These are phyloP conservation scores for Epicoccum nigrum DNA, from an alignment of 2,329 filamentous ascomycete genomes.

Conservation along the genomic window DNA sequence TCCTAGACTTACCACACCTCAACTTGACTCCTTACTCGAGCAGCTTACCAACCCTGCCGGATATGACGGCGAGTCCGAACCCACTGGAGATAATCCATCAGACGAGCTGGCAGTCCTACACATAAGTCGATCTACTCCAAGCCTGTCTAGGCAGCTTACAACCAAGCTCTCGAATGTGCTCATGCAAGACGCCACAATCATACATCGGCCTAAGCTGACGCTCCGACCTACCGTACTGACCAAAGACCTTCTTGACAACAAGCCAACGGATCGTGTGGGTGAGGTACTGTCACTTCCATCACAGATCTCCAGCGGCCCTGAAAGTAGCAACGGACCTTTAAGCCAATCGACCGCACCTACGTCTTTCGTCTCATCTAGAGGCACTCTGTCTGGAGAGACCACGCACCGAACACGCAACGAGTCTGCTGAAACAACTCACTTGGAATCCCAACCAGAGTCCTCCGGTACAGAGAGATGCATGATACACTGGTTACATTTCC, in stretches of 20 bases:
- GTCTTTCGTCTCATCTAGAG: slow-evolving; percentile 42
- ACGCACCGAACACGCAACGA: slow-evolving; percentile 28
- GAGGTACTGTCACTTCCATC: slow-evolving; percentile 34
- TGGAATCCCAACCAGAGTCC: slow-evolving; percentile 25
- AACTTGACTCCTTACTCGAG: slow-evolving; percentile 25
- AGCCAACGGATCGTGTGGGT: slow-evolving; percentile 1
- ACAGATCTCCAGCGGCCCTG: slow-evolving; percentile 32
- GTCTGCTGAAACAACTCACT: slow-evolving; percentile 17
- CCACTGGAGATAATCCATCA: slow-evolving; percentile 20
- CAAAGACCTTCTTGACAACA: slow-evolving; percentile 6
- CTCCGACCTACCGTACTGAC: slow-evolving; percentile 36
- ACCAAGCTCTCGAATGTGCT: slow-evolving; percentile 35
- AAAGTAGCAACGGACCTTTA: slow-evolving; percentile 35
- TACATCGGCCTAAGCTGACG: slow-evolving; percentile 39
- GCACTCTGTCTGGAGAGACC: slow-evolving; percentile 38
- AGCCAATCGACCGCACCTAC: slow-evolving; percentile 46
- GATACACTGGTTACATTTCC: slow-evolving; percentile 38
- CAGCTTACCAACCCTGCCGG: slow-evolving; percentile 36
- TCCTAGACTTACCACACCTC: slow-evolving; percentile 20
- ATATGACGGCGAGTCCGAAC: slow-evolving; percentile 46
- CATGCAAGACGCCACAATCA: slow-evolving; percentile 39
- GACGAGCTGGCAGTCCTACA: slow-evolving; percentile 24
- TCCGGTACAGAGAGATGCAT: slow-evolving; percentile 22
- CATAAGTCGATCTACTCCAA: slow-evolving; percentile 38
- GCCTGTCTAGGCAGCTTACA: slow-evolving; percentile 35